Conservation (phyloP, 345 rosid species). For the Boechera stricta region DNA sequence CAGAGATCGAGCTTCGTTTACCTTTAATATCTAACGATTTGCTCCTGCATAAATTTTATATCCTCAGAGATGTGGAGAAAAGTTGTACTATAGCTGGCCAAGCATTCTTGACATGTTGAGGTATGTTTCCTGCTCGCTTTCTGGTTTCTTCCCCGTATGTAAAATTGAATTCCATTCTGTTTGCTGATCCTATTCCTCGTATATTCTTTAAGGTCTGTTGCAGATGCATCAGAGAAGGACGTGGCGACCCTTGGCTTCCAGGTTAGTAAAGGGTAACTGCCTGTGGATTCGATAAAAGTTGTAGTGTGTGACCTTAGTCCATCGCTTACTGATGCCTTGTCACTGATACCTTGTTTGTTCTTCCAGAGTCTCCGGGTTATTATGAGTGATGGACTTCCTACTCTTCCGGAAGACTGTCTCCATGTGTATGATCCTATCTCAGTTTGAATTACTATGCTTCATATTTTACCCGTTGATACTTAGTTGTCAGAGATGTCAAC, state of each 20-base stretch:
- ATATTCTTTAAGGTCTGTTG: slow-evolving; percentile 75
- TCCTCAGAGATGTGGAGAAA: slow-evolving; percentile 92
- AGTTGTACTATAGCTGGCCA: slow-evolving; percentile 83
- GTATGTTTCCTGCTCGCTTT: slow-evolving; percentile 50
- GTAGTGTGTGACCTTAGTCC: slow-evolving; percentile 3
- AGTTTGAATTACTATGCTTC: slow-evolving; percentile 7
- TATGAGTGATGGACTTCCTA: slow-evolving; percentile 90
- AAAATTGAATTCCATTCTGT: slow-evolving; percentile 17
- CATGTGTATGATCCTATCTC: slow-evolving; percentile 65
- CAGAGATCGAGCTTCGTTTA: slow-evolving; percentile 15
- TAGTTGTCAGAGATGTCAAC: slow-evolving; percentile 24
- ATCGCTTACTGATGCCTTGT: slow-evolving; percentile 28
- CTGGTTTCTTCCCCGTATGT: neutral
- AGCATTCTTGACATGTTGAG: slow-evolving; percentile 90
- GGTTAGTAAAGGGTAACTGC: slow-evolving; percentile 56
- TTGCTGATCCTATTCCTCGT: slow-evolving; percentile 25
- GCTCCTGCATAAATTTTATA: slow-evolving; percentile 20
- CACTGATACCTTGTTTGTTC: slow-evolving; percentile 44
- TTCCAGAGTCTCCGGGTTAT: slow-evolving; percentile 81
- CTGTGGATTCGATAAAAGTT: slow-evolving; percentile 11
- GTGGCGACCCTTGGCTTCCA: slow-evolving; percentile 91
- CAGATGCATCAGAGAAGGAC: slow-evolving; percentile 93
- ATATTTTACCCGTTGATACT: slow-evolving; percentile 16
- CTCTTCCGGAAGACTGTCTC: slow-evolving; percentile 81
- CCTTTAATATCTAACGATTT: slow-evolving; percentile 33